Evolutionary conservation across 495 filamentous ascomycete species (phyloP).

Genomic region (Lasiosphaeriaceae sp.): DNA sequence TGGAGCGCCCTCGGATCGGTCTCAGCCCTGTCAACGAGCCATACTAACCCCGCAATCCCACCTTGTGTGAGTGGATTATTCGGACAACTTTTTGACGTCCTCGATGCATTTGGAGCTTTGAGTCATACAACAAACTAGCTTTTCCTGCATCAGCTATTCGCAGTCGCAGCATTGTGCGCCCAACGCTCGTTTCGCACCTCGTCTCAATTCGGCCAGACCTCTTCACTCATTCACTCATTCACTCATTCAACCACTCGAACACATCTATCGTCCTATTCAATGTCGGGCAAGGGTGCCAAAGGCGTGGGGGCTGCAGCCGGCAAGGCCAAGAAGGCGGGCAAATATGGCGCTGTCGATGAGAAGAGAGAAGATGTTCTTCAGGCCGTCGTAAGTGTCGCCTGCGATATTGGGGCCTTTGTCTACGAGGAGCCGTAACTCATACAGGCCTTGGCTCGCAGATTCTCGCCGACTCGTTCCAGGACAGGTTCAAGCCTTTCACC

Average conservation of each 20-base stretch:
- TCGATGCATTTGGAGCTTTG: no score
- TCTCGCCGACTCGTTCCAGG: slow-evolving; percentile 91
- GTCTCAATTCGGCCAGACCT: not conserved
- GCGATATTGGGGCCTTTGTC: slow-evolving; percentile 3
- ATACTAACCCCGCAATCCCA: no score
- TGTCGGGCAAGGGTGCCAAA: slow-evolving; percentile 45
- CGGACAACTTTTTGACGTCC: no score
- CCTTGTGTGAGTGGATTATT: no score
- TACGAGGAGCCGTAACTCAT: not conserved
- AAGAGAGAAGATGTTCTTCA: slow-evolving; percentile 86
- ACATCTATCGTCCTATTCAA: slow-evolving; percentile 15
- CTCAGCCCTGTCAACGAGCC: no score
- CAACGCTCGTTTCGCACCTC: no score
- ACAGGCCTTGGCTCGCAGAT: slow-evolving; percentile 43
- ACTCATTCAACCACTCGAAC: no score
- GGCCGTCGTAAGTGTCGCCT: slow-evolving; percentile 62
- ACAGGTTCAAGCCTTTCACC: slow-evolving; percentile 84
- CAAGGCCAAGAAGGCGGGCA: slow-evolving; percentile 55
- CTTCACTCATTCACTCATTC: not conserved
- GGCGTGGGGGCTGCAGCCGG: slow-evolving; percentile 34
- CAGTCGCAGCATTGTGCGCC: no score
- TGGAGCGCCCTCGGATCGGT: no score
- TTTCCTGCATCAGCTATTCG: no score
- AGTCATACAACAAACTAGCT: no score
- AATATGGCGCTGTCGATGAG: slow-evolving; percentile 43